These are phyloP conservation scores for Arthrobotrys iridis DNA, from an alignment of 2,329 filamentous ascomycete genomes.

Conservation along the genomic window DNA sequence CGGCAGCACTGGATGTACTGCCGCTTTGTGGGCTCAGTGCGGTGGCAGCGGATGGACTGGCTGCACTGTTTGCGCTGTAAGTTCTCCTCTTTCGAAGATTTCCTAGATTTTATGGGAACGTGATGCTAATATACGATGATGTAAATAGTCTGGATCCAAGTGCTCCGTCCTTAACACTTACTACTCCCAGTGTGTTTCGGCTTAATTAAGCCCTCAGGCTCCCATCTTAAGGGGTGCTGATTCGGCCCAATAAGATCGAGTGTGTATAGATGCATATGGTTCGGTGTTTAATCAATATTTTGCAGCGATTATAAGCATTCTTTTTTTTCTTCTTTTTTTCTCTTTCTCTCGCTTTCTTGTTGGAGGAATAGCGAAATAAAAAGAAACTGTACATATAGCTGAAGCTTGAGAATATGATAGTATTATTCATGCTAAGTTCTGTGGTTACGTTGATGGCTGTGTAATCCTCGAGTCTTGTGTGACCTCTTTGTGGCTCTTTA, in stretches of 20 bases:
- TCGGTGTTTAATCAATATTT: slow-evolving; percentile 33
- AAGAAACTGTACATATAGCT: slow-evolving; percentile 4
- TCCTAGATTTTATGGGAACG: neutral
- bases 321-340: neutral
- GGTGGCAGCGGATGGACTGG: slow-evolving; percentile 45
- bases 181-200: slow-evolving; percentile 33
- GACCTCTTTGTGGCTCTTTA: neutral
- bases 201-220: neutral
- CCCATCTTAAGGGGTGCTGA: too few relatives aligned
- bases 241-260: neutral
- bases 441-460: neutral
- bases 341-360: too few relatives aligned
- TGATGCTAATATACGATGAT: neutral
- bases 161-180: slow-evolving; percentile 43
- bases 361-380: neutral
- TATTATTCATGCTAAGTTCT: neutral
- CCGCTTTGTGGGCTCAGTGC: slow-evolving; percentile 25
- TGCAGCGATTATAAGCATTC: neutral
- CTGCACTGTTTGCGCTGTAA: slow-evolving; percentile 50
- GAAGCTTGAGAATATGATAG: neutral
- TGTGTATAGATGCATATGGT: slow-evolving; percentile 25
- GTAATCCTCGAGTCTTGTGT: too few relatives aligned
- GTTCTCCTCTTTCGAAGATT: neutral
- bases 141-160: slow-evolving; percentile 34
- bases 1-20: slow-evolving; percentile 9